Percentiles rank a stretch among this genome's conserved stretches.
These are phyloP conservation scores for Lactarius trivialis DNA, from an alignment of 768 basidiomycete species.

Conservation along the genomic window DNA sequence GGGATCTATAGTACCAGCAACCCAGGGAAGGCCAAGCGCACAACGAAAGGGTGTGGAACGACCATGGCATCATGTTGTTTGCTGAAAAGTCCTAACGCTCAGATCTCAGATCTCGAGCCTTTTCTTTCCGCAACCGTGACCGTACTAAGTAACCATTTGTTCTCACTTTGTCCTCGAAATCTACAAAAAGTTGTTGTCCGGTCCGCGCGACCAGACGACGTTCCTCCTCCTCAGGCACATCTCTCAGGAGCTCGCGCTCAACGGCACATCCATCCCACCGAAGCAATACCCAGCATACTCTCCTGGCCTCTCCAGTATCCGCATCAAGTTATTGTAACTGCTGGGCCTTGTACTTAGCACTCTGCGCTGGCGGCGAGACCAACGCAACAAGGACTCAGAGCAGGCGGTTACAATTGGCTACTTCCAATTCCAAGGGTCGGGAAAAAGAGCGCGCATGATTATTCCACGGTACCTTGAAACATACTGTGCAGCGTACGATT, in stretches of 20 bases:
- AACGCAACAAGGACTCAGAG: neutral
- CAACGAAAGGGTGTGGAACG: neutral
- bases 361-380: conserved; percentile 10
- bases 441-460: neutral
- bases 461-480: conserved; percentile 1
- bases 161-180: conserved; percentile 8
- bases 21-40: no score
- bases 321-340: conserved; percentile 7
- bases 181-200: conserved; percentile 17
- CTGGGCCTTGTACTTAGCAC: conserved; percentile 4
- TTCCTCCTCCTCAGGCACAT: conserved; percentile 6
- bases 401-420: conserved; percentile 8
- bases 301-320: neutral
- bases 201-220: neutral
- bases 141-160: no score
- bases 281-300: neutral
- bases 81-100: conserved; percentile 6
- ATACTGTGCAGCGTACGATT: neutral
- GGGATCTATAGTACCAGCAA: neutral
- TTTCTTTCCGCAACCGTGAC: no score
- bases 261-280: neutral
- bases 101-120: no score
- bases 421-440: neutral
- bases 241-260: neutral
- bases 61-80: conserved; percentile 4